Evolutionary conservation across 2,329 filamentous ascomycete species (phyloP), one percentile per base, ranked within the genome.

Genomic region (Claviceps sp.): DNA sequence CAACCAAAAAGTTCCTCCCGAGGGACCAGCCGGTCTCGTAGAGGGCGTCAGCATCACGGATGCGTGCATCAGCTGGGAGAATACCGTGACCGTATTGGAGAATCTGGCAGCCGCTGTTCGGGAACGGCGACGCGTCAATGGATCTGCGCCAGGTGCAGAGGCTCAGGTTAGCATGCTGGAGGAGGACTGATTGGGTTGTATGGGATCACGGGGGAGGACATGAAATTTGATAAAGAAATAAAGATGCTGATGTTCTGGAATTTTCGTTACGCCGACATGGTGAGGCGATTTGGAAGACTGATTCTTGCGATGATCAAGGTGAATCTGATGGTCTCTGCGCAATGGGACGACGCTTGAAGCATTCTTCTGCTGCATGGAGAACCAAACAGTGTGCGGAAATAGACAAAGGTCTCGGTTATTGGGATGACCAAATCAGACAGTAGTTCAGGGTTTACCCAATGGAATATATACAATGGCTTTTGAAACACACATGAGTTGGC

Each of bases 11-110:
- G 87, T 95, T 1, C 88, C 89, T 1, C 68, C 82, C 1, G 88
- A 94, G 68, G 91, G 90, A 8, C 85, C 86, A 7, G 67, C 80
- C 1, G 86, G 70, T 7, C 76, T 96, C 49, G 87, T 89, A 75
- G 88, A 87, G 71, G 90, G 90, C 59, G 86, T 96, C 62, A 91
- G 85, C 68, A 96, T 96, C 70, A 96, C 90, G 1, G 90, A 96
- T 68, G 91, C 90, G 52, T 98, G 91, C 73, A 95, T 98, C 65
- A 76, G 86, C 75, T 96, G 91, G 91, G 87, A 95, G 14, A 77
- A 75, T 50, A 96, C 90, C 1, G 80, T 93, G 43, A 72, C 78
- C 1, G 86, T 93, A 1, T 77, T 97, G 23, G 86, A 95, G 68
- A 79, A 91, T 60, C 78, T 97, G 34, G 90, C 93, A 5, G 80